Evolutionary conservation across 2,329 filamentous ascomycete species (phyloP), one percentile per base, ranked within the genome.

Genomic region (Cryphonectria japonica): DNA sequence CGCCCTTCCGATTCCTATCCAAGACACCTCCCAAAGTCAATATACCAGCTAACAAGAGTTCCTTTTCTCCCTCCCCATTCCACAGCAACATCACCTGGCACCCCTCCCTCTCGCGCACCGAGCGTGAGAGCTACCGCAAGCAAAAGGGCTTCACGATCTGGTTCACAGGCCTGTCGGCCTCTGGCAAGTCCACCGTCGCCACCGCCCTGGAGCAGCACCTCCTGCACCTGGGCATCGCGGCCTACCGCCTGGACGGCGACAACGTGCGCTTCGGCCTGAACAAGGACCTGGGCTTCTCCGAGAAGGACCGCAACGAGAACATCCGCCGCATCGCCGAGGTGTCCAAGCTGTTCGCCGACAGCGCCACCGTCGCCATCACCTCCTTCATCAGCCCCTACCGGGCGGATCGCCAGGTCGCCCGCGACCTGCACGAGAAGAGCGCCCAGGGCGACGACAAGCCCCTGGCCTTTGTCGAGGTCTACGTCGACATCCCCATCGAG

Each of bases 231-330:
- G 92, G 91, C 60, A 85, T 96, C 67, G 85, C 91, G 69, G 93
- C 95, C 72, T 99, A 99, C 88, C 91, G 96, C 68, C 91, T 99
- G 41, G 96, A 99, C 83, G 96, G 95, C 78, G 96, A 99, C 88
- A 99, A 99, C 83, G 92, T 99, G 75, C 95, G 96, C 73, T 98
- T 98, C 85, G 96, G 96, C 22, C 88, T 99, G 76, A 99, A 98
- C 89, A 97, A 97, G 84, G 95, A 98, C 85, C 88, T 99, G 14
- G 95, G 95, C 22, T 99, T 98, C 86, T 92, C 90, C 75, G 95
- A 97, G 80, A 89, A 90, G 79, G 95, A 98, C 85, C 91, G 96
- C 77, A 97, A 95, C 80, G 96, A 99, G 87, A 99, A 99, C 85
- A 99, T 99, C 80, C 91, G 96, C 73, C 91, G 96, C 75, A 98